A percentile compares a stretch with the other conserved stretches of the same genome.
These are phyloP conservation scores for Colletotrichum sp. DNA, from an alignment of 2,329 filamentous ascomycete species.

Conservation along the genomic window DNA sequence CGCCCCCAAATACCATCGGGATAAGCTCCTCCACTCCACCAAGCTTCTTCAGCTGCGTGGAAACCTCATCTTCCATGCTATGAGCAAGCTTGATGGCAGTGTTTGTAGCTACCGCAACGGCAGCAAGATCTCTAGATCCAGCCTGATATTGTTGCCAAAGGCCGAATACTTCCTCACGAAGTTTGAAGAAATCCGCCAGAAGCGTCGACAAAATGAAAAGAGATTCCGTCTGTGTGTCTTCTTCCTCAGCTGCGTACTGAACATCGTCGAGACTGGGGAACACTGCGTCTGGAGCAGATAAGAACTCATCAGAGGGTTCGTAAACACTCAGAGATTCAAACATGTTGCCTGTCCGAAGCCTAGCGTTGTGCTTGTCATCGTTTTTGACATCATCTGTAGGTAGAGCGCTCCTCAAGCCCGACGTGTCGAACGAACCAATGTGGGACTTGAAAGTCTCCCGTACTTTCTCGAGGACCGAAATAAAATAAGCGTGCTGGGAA, in stretches of 20 bases:
- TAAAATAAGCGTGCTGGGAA: conserved; percentile 35
- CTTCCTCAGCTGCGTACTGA: conserved; percentile 33
- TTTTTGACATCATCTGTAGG: neutral
- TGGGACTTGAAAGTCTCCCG: conserved; percentile 31
- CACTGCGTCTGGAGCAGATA: conserved; percentile 31
- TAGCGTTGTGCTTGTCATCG: neutral
- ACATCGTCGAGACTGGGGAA: neutral
- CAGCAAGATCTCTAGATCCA: conserved; percentile 32
- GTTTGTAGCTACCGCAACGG: conserved; percentile 40
- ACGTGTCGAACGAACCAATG: neutral
- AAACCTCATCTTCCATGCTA: conserved; percentile 33
- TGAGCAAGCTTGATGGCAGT: conserved; percentile 38
- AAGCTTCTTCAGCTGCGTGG: conserved; percentile 19
- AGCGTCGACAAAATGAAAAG: conserved; percentile 30
- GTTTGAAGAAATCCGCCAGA: conserved; percentile 32
- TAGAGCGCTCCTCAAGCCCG: neutral
- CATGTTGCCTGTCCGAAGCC: conserved; percentile 25
- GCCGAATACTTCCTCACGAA: conserved; percentile 30
- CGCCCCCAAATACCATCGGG: neutral
- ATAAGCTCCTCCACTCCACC: neutral
- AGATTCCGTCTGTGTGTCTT: conserved; percentile 24
- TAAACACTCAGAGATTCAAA: conserved; percentile 40
- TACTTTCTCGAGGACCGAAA: conserved; percentile 38
- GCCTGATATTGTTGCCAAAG: conserved; percentile 35
- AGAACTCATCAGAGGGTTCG: conserved; percentile 41